Base-by-base conservation (phyloP, 2,329 filamentous ascomycete genomes). In the Fonsecaea pedrosoi region DNA sequence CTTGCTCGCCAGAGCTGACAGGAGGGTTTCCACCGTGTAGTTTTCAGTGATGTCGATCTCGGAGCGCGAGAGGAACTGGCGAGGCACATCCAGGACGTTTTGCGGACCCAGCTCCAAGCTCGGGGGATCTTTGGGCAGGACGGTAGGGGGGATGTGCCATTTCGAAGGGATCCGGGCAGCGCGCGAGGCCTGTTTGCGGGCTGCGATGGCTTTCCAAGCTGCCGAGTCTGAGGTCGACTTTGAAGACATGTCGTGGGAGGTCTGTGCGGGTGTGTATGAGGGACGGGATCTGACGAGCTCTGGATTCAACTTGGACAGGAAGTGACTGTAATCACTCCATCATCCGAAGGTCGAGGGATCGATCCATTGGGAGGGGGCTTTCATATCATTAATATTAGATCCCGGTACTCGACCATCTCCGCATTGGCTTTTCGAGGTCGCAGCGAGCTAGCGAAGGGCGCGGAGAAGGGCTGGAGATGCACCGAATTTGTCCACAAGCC, bases 41-140 rank as follows among this genome's bases (percentile, higher is more conserved):
- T 79, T 72, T 69, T 87, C 85, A 0, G 86, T 89, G 57, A 89
- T 86, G 0, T 77, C 74, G 21, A 88, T 73, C 68, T 89, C 86
- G 0, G 75, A n/a, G 1, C 74, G 82, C 30, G 89, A 76, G 5
- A 89, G 73, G 70, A 84, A 85, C 58, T 78, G 77, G n/a, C 80
- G 77, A 2, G 86, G 85, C 9, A 87, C 76, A 34, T 82, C 76
- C 60, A 84, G 78, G 25, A 85, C 79, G 60, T 80, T 70, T 59
- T 72, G 70, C 15, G 68, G 70, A 6, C 71, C 71, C 30, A 65
- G 45, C 9, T 55, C 30, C 2, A 56, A 42, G 18, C 34, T 55
- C 4, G 71, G 70, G 60, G 70, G 70, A 54, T 73, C 72, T n/a
- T 67, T 59, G 8, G 72, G 71, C 4, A 74, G 55, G 13, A 66